Conservation (phyloP, 2,329 filamentous ascomycete species). For the Aspergillus puulaauensis region DNA sequence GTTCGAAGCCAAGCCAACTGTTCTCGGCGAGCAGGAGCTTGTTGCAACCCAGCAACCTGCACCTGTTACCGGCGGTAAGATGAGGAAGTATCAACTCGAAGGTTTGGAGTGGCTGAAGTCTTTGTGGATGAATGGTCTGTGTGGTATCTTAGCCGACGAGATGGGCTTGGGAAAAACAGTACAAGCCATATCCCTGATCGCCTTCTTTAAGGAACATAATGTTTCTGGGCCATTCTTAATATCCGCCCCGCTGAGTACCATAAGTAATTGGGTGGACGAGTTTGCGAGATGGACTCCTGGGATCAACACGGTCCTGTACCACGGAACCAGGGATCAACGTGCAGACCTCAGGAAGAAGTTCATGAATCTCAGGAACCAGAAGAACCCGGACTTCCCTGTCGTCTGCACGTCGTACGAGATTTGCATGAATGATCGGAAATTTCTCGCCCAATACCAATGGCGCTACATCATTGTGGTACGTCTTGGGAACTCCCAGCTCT, state of each 20-base stretch:
- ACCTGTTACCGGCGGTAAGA: conserved; percentile 79
- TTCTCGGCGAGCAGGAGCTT: conserved; percentile 65
- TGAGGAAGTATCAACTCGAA: conserved; percentile 93
- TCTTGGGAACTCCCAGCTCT: neutral
- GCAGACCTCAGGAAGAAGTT: conserved; percentile 70
- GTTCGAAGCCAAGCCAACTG: conserved; percentile 58
- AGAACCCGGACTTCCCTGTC: conserved; percentile 75
- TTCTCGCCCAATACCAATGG: conserved; percentile 83
- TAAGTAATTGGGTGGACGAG: conserved; percentile 95
- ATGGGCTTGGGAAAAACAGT: conserved; percentile 95
- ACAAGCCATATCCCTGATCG: conserved; percentile 84
- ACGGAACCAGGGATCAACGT: conserved; percentile 78
- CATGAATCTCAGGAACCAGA: conserved; percentile 66
- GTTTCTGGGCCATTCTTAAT: conserved; percentile 88
- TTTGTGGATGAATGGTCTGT: conserved; percentile 84
- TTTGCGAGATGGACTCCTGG: conserved; percentile 86
- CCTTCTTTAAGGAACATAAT: conserved; percentile 82
- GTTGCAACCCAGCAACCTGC: conserved; percentile 82
- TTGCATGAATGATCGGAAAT: conserved; percentile 83
- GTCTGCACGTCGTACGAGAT: conserved; percentile 97
- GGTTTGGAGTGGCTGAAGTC: conserved; percentile 89
- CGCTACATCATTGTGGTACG: conserved; percentile 90
- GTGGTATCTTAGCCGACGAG: conserved; percentile 87
- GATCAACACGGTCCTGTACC: conserved; percentile 87
- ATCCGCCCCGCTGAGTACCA: conserved; percentile 83